Evolutionary conservation across 768 basidiomycete genomes (phyloP).

Genomic region (Suillus subluteus): DNA sequence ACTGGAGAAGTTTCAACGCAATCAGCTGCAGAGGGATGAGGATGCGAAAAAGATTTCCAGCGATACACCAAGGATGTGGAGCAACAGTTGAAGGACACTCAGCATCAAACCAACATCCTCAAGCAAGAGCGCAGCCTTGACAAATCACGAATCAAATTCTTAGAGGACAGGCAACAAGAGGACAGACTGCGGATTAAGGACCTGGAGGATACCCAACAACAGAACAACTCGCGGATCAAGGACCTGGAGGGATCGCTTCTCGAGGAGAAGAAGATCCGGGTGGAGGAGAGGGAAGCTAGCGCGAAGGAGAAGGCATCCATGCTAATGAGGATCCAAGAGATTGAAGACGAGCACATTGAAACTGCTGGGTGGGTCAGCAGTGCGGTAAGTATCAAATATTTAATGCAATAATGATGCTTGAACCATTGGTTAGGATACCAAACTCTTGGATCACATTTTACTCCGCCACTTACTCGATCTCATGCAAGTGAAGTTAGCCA

Average conservation of each 20-base stretch:
- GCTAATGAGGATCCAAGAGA: background rate
- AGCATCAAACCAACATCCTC: background rate
- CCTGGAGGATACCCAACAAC: background rate
- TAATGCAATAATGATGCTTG: background rate
- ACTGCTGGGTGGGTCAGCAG: background rate
- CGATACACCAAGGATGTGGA: background rate
- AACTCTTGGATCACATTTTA: conserved; percentile 2
- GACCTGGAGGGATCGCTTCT: background rate
- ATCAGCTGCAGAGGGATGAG: background rate
- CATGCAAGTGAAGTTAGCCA: conserved; percentile 4
- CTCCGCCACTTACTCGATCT: conserved; percentile 5
- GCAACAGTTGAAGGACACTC: background rate
- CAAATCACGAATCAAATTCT: background rate
- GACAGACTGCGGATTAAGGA: background rate
- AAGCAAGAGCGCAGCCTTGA: background rate
- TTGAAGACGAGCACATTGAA: background rate
- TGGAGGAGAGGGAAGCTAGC: background rate
- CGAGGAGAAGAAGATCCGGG: background rate
- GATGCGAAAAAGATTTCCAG: background rate
- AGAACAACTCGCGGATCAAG: background rate
- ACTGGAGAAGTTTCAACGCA: background rate
- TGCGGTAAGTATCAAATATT: background rate
- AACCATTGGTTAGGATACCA: background rate
- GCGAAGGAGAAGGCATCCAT: background rate
- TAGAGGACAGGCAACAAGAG: background rate